phyloP scores from a whole-genome alignment of 225 moss, liverwort and hornwort species.

The Thuidium tamariscinum region DNA sequence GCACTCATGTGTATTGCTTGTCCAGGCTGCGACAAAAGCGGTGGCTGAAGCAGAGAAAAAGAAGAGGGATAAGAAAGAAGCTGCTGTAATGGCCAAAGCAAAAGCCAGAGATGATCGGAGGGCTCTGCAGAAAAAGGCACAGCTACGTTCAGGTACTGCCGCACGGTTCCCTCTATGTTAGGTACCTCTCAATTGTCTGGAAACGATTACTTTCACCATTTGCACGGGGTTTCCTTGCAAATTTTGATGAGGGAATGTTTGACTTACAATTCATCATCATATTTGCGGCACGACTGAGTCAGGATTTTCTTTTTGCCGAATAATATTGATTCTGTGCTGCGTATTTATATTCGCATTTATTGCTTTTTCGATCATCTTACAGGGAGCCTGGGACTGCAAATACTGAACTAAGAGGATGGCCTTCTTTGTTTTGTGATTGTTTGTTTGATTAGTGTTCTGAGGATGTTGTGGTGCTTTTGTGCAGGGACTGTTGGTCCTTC shows the following conservation, averaged over 20 bases:
- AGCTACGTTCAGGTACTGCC: slow-evolving; percentile 18
- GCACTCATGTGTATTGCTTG: neutral
- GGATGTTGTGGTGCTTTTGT: slow-evolving; percentile 1
- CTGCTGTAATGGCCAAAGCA: slow-evolving; percentile 39
- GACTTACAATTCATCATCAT: neutral
- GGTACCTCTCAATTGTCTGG: neutral
- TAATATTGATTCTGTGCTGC: neutral
- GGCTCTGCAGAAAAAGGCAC: slow-evolving; percentile 18
- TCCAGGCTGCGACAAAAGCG: slow-evolving; percentile 72
- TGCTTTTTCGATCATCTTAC: neutral
- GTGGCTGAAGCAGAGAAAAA: slow-evolving; percentile 80
- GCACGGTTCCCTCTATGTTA: neutral
- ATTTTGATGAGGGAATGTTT: neutral
- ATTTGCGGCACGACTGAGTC: neutral
- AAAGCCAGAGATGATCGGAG: slow-evolving; percentile 44
- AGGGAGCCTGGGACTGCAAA: neutral
- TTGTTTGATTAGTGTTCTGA: neutral
- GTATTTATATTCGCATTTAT: neutral
- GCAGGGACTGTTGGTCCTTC: slow-evolving; percentile 22
- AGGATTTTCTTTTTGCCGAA: neutral
- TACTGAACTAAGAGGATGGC: neutral
- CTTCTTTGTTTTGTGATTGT: neutral
- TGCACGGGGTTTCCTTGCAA: neutral
- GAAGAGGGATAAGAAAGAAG: slow-evolving; percentile 63
- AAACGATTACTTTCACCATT: neutral